Base-by-base conservation (phyloP, 768 basidiomycete genomes). In the Suillus plorans region DNA sequence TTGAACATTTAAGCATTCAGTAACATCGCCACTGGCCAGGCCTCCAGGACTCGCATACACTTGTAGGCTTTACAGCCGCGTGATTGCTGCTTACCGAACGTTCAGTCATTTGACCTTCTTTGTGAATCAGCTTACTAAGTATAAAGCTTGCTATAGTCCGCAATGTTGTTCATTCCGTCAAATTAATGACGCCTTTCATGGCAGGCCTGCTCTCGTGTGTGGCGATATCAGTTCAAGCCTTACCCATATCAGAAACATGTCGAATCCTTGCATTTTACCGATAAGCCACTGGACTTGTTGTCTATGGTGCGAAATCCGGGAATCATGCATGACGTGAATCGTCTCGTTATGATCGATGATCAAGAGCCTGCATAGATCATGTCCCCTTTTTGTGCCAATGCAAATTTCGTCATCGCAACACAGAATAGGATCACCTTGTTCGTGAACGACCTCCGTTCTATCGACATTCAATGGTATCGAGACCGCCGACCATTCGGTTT, bases 21-120 rank as follows among this genome's bases (percentile, higher is more conserved):
- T 58, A 28, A 37, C 36, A 18, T 41, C 39, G 20, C 52, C 52
- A 16, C 37, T 28, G 18, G 18, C 36, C 31, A 31, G 31, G 31
- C 31, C 31, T 31, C 58, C 6, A 59, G 37, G 28, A 20, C 41
- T 58, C 39, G 37, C 57, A 20, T 39, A 12, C 39, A 28, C 18
- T 42, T 42, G 28, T 20, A 12, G 14, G 25, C 18, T 28, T 42
- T 59, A 25, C 18, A 42, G 10, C 28, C 28, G 28, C 37, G n/a
- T 28, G 5, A 41, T 22, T 58, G 6, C 25, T 41, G 41, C 25
- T 28, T 20, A 41, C 57, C 39, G 57, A 28, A 28, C 18, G 18
- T 12, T 42, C 58, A 59, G 18, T 42, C 58, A 58, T 58, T 20
- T 41, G 37, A 58, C 16, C 57, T 31, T 59, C 58, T 59, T 28